Evolutionary conservation across 805 yeast species (phyloP).

Genomic region (Ogataea angusta): DNA sequence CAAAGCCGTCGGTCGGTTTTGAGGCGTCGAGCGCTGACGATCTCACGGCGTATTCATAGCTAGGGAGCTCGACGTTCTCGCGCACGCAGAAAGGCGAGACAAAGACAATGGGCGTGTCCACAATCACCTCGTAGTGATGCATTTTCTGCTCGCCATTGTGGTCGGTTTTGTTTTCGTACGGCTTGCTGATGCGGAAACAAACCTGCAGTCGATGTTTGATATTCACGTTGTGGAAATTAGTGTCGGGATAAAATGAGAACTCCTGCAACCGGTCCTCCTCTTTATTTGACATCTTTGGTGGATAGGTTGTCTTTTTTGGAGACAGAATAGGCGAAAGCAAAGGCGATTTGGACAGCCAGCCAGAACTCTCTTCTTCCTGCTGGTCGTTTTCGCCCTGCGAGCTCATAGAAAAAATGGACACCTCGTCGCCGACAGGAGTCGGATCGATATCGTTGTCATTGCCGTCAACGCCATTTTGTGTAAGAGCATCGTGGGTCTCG

Average conservation of each 20-base stretch:
- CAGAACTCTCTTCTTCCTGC: conserved; percentile 16
- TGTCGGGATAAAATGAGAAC: conserved; percentile 53
- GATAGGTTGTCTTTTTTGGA: conserved; percentile 14
- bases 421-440: conserved; percentile 18
- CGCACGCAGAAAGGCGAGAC: conserved; percentile 40
- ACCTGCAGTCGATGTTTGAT: conserved; percentile 68
- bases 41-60: conserved; percentile 35
- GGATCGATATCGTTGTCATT: conserved; percentile 21
- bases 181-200: conserved; percentile 63
- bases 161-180: conserved; percentile 41
- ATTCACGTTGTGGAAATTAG: conserved; percentile 58
- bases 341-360: conserved; percentile 25
- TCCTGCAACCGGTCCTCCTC: conserved; percentile 19
- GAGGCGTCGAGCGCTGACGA: conserved; percentile 16
- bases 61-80: conserved; percentile 37
- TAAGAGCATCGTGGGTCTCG: conserved; percentile 25
- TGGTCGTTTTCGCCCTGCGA: conserved; percentile 21
- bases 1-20: conserved; percentile 7
- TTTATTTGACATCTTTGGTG: conserved; percentile 11
- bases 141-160: conserved; percentile 38
- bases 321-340: conserved; percentile 17
- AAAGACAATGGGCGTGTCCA: conserved; percentile 68
- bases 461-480: conserved; percentile 22
- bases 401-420: conserved; percentile 27
- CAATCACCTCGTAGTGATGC: conserved; percentile 78